Percentiles rank a stretch among this genome's conserved stretches.
Conservation (phyloP, 139 green algal genomes). For the Ettlia oleoabundans region DNA sequence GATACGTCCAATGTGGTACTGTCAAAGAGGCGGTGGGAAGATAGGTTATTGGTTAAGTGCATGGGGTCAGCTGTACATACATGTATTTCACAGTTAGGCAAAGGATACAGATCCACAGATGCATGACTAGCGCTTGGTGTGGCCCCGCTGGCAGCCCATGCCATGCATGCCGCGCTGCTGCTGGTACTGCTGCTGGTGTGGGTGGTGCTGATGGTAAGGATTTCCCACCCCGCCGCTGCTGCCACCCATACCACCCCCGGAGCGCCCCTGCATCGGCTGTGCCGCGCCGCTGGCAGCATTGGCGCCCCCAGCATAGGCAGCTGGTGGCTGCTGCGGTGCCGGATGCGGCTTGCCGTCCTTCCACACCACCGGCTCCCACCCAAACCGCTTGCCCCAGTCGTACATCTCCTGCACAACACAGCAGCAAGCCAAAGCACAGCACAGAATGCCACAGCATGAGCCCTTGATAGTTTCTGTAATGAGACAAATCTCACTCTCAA, state of each 20-base stretch:
- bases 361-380: constrained; percentile 60
- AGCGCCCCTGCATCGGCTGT: not conserved
- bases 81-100: too few species aligned
- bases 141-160: not conserved
- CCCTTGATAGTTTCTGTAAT: too few species aligned
- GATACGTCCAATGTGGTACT: too few species aligned
- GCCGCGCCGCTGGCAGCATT: not conserved
- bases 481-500: too few species aligned
- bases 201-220: constrained; percentile 14
- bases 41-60: too few species aligned
- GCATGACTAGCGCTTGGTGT: too few species aligned
- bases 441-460: too few species aligned
- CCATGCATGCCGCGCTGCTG: not conserved
- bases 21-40: too few species aligned
- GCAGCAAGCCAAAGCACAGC: too few species aligned
- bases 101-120: too few species aligned
- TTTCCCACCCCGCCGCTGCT: not conserved
- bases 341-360: constrained; percentile 33
- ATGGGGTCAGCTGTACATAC: too few species aligned
- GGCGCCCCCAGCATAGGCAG: not conserved
- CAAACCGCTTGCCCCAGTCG: constrained; percentile 79
- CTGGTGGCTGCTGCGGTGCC: constrained; percentile 13
- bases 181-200: constrained; percentile 2
- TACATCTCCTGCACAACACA: constrained; percentile 82
- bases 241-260: not conserved